These are phyloP conservation scores for Diplogelasinospora grovesii DNA, from an alignment of 495 filamentous ascomycete genomes.

Conservation along the genomic window DNA sequence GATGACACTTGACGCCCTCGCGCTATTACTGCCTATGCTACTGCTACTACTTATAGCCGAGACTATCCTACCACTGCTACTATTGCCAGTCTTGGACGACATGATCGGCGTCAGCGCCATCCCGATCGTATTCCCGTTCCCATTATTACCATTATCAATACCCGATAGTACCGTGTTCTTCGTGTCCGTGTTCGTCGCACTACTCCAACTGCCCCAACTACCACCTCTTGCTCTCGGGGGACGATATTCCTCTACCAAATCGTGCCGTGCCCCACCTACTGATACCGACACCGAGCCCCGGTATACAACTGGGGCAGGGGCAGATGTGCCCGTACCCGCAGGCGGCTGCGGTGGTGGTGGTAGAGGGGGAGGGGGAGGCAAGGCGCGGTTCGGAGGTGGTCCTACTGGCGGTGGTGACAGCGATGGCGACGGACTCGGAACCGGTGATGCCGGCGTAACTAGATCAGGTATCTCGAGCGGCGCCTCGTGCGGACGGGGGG, in stretches of 20 bases:
- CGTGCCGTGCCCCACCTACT: neutral
- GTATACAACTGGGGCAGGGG: no score
- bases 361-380: constrained; percentile 10
- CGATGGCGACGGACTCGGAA: neutral
- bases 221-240: neutral
- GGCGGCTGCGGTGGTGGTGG: constrained; percentile 4
- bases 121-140: no score
- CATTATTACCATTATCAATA: no score
- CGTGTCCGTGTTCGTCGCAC: no score
- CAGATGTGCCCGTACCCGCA: neutral
- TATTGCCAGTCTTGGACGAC: no score
- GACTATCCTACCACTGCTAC: no score
- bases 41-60: no score
- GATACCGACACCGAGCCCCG: constrained; percentile 4
- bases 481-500: constrained; percentile 25
- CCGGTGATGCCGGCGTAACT: constrained; percentile 15
- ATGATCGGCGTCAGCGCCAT: no score
- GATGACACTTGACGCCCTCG: no score
- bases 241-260: constrained; percentile 1
- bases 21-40: no score
- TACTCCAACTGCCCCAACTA: constrained; percentile 2
- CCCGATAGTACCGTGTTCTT: no score
- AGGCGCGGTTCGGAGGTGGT: constrained; percentile 17
- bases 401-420: neutral
- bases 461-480: constrained; percentile 26